phyloP scores from a whole-genome alignment of 306 rosid genomes.

The Quillaja saponaria region DNA sequence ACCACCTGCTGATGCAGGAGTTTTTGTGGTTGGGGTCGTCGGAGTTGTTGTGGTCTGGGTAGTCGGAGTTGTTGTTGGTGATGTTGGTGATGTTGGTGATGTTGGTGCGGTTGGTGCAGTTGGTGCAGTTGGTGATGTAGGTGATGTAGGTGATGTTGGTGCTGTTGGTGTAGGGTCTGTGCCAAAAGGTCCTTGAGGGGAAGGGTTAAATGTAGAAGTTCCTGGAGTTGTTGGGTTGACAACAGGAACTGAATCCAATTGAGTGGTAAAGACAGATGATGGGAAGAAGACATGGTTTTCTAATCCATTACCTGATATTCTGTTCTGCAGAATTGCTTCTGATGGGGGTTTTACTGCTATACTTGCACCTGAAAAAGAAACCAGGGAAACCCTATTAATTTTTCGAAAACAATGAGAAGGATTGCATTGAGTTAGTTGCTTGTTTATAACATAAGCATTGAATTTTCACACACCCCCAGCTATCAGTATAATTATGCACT shows the following conservation, averaged over 20 bases:
- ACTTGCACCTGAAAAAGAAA: conserved; percentile 61
- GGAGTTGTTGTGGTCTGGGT: conserved; percentile 21
- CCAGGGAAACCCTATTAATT: conserved; percentile 19
- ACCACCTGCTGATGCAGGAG: conserved; percentile 53
- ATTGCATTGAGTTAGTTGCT: conserved; percentile 12
- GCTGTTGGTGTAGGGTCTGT: conserved; percentile 40
- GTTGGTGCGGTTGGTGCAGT: conserved; percentile 26
- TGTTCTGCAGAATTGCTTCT: conserved; percentile 36
- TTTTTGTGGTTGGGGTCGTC: conserved; percentile 36
- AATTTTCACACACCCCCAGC: no score
- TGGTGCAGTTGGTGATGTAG: conserved; percentile 30
- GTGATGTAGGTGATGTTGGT: conserved; percentile 35
- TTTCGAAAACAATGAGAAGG: conserved; percentile 7
- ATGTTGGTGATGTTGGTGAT: conserved; percentile 27
- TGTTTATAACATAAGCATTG: neutral
- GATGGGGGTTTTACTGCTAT: conserved; percentile 39
- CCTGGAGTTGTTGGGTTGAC: conserved; percentile 81
- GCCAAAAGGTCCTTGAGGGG: conserved; percentile 51
- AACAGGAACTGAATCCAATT: conserved; percentile 57
- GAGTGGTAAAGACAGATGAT: conserved; percentile 40
- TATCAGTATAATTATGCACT: no score
- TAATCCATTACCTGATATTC: conserved; percentile 28
- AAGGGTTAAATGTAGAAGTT: conserved; percentile 36
- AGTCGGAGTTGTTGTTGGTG: conserved; percentile 34
- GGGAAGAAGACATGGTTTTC: conserved; percentile 49